Base-by-base conservation (phyloP, 176 grass and related monocot species). In the Phoenix roebelenii region DNA sequence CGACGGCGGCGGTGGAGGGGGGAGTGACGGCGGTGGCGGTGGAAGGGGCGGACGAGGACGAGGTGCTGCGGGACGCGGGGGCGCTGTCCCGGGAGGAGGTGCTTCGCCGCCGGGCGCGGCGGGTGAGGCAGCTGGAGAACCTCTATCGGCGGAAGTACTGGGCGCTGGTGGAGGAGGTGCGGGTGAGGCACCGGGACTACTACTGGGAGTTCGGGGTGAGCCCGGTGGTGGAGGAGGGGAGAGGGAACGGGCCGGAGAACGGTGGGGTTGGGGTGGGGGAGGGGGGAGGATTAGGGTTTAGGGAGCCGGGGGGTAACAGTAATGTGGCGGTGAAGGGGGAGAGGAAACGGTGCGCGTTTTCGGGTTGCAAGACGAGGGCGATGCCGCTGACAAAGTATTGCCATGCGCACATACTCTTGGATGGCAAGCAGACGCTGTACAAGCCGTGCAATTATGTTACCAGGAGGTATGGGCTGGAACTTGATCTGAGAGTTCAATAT, bases 311-410 rank as follows among this genome's bases (percentile, higher is more conserved):
- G 52, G 3, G 35, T 44, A 44, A 44, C 12, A 44, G 35, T 12
- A 44, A 44, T 44, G 9, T 44, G 9, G 35, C 35, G 35, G 35
- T 12, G 35, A 44, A 44, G 35, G 35, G 35, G 35, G 35, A 44
- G 35, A 44, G 35, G 35, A 44, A 44, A 9, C 35, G 35, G 35
- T 44, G 35, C 35, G 35, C 35, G 7, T 44, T 44, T 10, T 1
- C 35, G 2, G 35, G 35, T 1, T 44, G 35, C 10, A 44, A 44
- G 35, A 3, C 35, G 35, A 44, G 12, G 35, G 35, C 94, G 25
- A 98, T 98, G 94, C 68, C 84, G 22, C 75, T 91, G 71, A 79
- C 88, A 4, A 80, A 23, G 69, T 98, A 54, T 59, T 98, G 94
- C 23, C 87, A 92, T 74, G 69, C 72, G 23, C 94, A 98, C 80